These are phyloP conservation scores for Marasmius oreades DNA, from an alignment of 1,284 basidiomycete genomes.

Conservation along the genomic window DNA sequence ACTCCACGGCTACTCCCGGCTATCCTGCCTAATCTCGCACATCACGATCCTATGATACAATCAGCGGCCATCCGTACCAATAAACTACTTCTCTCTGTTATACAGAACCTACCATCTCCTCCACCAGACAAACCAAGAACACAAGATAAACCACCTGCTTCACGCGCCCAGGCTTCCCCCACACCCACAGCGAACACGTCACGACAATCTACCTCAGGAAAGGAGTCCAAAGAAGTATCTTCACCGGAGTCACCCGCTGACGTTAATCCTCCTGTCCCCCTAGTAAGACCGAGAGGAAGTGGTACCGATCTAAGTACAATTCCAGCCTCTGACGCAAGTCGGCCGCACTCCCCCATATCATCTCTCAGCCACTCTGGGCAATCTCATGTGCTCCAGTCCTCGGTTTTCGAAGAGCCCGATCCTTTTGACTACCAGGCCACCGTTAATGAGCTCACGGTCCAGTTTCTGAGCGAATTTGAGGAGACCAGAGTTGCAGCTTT, in stretches of 20 bases:
- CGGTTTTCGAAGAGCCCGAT: conserved; percentile 58
- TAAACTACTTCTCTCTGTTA: conserved; percentile 78
- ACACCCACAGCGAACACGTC: conserved; percentile 43
- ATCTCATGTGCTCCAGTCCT: conserved; percentile 23
- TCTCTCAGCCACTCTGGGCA: conserved; percentile 35
- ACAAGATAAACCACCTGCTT: conserved; percentile 28
- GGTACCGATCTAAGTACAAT: conserved; percentile 26
- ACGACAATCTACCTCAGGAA: conserved; percentile 43
- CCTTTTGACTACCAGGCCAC: conserved; percentile 91
- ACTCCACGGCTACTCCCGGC: conserved; percentile 91
- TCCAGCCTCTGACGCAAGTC: conserved; percentile 29
- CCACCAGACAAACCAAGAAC: conserved; percentile 45
- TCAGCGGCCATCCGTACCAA: conserved; percentile 86
- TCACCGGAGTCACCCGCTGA: conserved; percentile 42
- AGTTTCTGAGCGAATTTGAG: conserved; percentile 95
- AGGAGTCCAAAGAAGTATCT: conserved; percentile 38
- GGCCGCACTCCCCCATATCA: conserved; percentile 56
- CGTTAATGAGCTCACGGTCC: conserved; percentile 88
- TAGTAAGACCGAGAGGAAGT: conserved; percentile 24
- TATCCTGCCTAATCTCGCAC: conserved; percentile 92
- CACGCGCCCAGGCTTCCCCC: conserved; percentile 45
- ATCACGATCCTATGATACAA: conserved; percentile 88
- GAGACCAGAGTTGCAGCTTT: conserved; percentile 94
- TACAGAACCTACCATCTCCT: conserved; percentile 80
- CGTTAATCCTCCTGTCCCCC: conserved; percentile 19